Conservation (phyloP, 2,329 filamentous ascomycete species). For the Xylariomycetidae sp. region DNA sequence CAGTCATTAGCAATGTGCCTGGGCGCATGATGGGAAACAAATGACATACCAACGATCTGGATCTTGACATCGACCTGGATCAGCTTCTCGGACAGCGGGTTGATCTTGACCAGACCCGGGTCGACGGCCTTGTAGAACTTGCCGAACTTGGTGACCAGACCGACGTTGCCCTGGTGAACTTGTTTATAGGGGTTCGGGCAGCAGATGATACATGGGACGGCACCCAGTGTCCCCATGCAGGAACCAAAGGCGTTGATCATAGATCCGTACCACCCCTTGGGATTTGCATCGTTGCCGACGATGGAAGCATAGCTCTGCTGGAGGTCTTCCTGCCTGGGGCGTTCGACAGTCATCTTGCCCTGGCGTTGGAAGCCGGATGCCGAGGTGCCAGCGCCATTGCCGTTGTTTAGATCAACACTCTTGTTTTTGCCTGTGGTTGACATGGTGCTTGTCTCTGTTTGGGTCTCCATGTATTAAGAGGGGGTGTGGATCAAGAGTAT, state of each 20-base stretch:
- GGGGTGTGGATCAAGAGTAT: too few relatives aligned
- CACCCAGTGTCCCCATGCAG: constrained; percentile 72
- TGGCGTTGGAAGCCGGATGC: constrained; percentile 42
- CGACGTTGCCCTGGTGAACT: constrained; percentile 89
- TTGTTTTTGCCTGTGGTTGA: constrained; percentile 15
- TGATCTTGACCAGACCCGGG: constrained; percentile 94
- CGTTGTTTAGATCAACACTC: constrained; percentile 15
- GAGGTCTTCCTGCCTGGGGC: constrained; percentile 76
- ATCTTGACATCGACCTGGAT: constrained; percentile 98
- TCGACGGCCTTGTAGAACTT: constrained; percentile 93
- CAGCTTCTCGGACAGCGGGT: constrained; percentile 85
- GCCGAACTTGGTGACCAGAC: constrained; percentile 92
- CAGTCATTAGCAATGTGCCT: constrained; percentile 99
- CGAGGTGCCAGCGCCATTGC: constrained; percentile 8
- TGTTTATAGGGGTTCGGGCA: constrained; percentile 96
- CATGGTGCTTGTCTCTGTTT: too few relatives aligned
- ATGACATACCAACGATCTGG: constrained; percentile 68
- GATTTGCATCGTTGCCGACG: constrained; percentile 60
- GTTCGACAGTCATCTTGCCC: constrained; percentile 66
- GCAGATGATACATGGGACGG: constrained; percentile 84
- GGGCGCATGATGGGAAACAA: constrained; percentile 93
- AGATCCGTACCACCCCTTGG: constrained; percentile 82
- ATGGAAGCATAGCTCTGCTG: constrained; percentile 73
- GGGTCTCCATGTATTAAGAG: too few relatives aligned
- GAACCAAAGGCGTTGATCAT: constrained; percentile 76